phyloP scores from a whole-genome alignment of 2,329 filamentous ascomycete genomes.

The Hysterium pulicare region DNA sequence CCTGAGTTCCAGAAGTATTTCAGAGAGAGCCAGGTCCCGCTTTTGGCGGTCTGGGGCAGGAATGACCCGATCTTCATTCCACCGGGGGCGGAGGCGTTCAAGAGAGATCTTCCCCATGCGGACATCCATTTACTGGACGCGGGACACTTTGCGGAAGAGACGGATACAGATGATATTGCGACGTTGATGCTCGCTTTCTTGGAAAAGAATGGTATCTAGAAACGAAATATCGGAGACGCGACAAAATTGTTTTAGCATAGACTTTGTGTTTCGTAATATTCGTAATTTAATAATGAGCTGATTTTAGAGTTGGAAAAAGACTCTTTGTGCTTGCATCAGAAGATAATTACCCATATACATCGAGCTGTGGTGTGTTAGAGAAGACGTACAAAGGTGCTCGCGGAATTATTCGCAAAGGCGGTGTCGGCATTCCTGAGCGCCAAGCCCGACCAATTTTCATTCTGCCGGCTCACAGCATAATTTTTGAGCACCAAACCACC shows the following conservation, averaged over 20 bases:
- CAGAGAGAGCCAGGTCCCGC: conserved; percentile 47
- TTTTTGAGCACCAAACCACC: conserved; percentile 2
- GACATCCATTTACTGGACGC: conserved; percentile 53
- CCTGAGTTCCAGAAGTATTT: conserved; percentile 56
- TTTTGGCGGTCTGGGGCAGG: conserved; percentile 59
- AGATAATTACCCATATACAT: no score
- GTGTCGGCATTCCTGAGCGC: conserved; percentile 1
- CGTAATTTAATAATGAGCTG: no score
- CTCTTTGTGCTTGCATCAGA: no score
- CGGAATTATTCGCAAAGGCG: no score
- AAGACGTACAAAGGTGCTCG: no score
- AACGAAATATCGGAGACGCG: neutral
- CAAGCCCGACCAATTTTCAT: conserved; percentile 2
- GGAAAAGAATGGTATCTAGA: conserved; percentile 11
- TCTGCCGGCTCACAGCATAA: neutral
- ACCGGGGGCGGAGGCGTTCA: conserved; percentile 54
- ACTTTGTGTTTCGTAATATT: neutral
- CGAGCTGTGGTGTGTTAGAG: no score
- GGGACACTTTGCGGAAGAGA: conserved; percentile 55
- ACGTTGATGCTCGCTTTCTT: conserved; percentile 37
- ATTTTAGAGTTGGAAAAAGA: no score
- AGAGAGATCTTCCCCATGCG: conserved; percentile 47
- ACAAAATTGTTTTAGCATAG: neutral
- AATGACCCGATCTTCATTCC: conserved; percentile 53
- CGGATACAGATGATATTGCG: conserved; percentile 30